Conservation (phyloP, 2,329 filamentous ascomycete genomes). For the Pezicula radicicola region DNA sequence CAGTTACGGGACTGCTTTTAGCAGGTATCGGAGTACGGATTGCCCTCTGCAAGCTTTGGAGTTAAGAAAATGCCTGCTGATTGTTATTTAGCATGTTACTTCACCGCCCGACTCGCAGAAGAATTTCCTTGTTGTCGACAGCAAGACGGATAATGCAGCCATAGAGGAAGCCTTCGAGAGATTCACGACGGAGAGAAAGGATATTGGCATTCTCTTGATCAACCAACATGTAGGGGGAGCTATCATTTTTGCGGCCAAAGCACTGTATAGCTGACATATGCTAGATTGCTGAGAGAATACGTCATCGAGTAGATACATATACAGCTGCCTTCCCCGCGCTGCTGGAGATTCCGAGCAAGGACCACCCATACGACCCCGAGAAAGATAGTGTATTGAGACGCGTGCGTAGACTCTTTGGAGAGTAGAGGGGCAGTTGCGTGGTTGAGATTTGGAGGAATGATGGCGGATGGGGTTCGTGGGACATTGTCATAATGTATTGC, state of each 20-base stretch:
- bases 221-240: slow-evolving; percentile 81
- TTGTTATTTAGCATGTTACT: slow-evolving; percentile 72
- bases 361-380: slow-evolving; percentile 97
- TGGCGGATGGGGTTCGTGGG: background rate
- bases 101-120: slow-evolving; percentile 85
- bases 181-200: slow-evolving; percentile 87
- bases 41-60: slow-evolving; percentile 51
- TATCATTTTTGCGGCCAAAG: background rate
- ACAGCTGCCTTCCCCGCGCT: slow-evolving; percentile 94
- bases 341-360: slow-evolving; percentile 96
- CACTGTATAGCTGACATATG: background rate
- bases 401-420: slow-evolving; percentile 70
- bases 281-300: slow-evolving; percentile 90
- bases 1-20: slow-evolving; percentile 90
- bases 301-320: slow-evolving; percentile 85
- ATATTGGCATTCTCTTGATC: slow-evolving; percentile 94
- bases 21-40: slow-evolving; percentile 84
- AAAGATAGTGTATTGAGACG: slow-evolving; percentile 96
- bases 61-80: slow-evolving; percentile 9
- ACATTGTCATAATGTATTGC: slow-evolving; percentile 4
- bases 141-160: slow-evolving; percentile 81
- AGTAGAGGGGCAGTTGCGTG: slow-evolving; percentile 45
- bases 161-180: slow-evolving; percentile 89
- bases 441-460: background rate
- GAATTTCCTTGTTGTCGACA: slow-evolving; percentile 96